Base-by-base conservation (phyloP, 108 stramenopile species). In the Nitzschia putrida region DNA sequence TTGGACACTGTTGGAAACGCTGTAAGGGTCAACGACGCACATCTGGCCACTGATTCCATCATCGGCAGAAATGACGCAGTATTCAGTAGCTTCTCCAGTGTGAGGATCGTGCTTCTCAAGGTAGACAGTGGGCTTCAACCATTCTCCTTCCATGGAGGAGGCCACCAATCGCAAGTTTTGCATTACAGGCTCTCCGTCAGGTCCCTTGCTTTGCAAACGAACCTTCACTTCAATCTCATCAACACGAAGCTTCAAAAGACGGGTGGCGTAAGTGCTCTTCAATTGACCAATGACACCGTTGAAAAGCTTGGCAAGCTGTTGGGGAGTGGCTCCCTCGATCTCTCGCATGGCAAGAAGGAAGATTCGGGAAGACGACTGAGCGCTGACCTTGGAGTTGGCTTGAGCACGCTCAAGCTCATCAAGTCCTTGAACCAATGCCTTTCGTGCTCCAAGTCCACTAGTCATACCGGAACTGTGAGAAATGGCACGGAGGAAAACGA, bases 181-280 rank as follows among this genome's bases (percentile, higher is more conserved):
- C 37, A 81, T 72, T 61, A 88, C 74, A 23, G 71, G 69, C 47
- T 82, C 78, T 50, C 92, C 91, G 49, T 91, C 81, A 25, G 79
- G 78, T 21, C 79, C 89, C 13, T 50, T 74, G 7, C 78, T 73
- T 54, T 69, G 53, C 39, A 95, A 66, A 57, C 96, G 92, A 18
- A 96, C 80, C 80, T 96, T 97, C 64, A 96, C 93, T 83, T 98
- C 98, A 66, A 98, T 97, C 75, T 98, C 98, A 76, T 98, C 98
- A 24, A 98, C 96, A 57, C 90, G 87, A 13, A 97, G 87, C 75
- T 97, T 96, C 63, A 97, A 79, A 38, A 98, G 83, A 43, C 98
- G 93, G 26, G 76, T 76, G 13, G 98, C 96, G 68, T 94, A 83
- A 57, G 73, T 61, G 55, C 88, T 87, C 88, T 95, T 89, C 52